These are phyloP conservation scores for Sordariomycetes sp. DNA, from an alignment of 2,329 filamentous ascomycete species.

Conservation along the genomic window DNA sequence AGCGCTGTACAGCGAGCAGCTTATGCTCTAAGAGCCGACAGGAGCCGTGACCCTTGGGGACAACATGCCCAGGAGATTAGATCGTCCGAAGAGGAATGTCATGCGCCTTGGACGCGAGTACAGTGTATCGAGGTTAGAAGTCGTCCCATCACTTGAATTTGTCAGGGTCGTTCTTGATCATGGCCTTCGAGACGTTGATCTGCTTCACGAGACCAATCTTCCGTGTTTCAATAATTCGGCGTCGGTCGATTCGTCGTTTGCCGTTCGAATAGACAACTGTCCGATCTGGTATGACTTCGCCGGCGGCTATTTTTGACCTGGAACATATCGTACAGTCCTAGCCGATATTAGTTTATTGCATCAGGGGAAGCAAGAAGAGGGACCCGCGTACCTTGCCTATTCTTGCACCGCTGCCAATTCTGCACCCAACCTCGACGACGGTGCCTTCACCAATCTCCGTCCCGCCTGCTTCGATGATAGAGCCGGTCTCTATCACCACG, in stretches of 20 bases:
- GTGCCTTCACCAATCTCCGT: conserved; percentile 54
- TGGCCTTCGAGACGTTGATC: conserved; percentile 55
- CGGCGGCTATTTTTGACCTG: conserved; percentile 47
- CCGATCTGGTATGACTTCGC: conserved; percentile 52
- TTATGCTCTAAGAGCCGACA: no score
- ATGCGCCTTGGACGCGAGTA: no score
- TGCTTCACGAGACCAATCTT: conserved; percentile 57
- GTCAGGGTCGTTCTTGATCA: conserved; percentile 47
- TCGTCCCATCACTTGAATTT: conserved; percentile 4
- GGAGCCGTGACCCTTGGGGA: no score
- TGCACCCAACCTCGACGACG: conserved; percentile 48
- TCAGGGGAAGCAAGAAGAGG: no score
- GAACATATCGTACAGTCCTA: conserved; percentile 65
- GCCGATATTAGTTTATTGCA: no score
- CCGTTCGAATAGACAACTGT: conserved; percentile 63
- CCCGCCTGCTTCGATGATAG: conserved; percentile 51
- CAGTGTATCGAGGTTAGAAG: no score
- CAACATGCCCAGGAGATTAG: no score
- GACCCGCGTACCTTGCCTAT: conserved; percentile 48
- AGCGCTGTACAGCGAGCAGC: no score
- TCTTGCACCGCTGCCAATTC: conserved; percentile 49
- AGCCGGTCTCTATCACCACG: conserved; percentile 51
- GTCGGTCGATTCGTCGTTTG: conserved; percentile 45
- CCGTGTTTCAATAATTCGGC: conserved; percentile 53
- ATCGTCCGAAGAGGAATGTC: no score